Evolutionary conservation across 2,329 filamentous ascomycete species (phyloP).

Genomic region (Colletotrichum tropicale): DNA sequence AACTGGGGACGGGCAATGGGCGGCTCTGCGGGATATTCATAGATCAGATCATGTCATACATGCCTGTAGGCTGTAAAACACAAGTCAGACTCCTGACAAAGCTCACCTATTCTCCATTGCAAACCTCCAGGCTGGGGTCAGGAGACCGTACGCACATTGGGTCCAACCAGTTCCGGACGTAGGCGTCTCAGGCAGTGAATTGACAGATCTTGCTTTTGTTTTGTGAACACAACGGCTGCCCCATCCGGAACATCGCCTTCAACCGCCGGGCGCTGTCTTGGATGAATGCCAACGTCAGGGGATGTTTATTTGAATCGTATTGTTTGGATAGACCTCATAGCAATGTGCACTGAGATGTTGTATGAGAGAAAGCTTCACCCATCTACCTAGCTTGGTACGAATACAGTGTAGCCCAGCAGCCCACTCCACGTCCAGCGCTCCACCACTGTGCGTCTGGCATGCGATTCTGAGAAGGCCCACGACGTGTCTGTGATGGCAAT

Average conservation of each 20-base stretch:
- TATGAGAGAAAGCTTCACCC: not conserved
- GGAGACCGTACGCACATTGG: not conserved
- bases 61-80: not conserved
- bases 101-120: not conserved
- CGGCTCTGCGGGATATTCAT: not conserved
- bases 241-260: not conserved
- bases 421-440: not conserved
- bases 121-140: not conserved
- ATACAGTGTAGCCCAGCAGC: not conserved
- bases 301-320: not conserved
- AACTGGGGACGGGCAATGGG: not conserved
- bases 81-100: not conserved
- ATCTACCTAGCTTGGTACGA: not conserved
- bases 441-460: conserved; percentile 13
- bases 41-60: not conserved
- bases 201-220: not conserved
- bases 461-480: conserved; percentile 7
- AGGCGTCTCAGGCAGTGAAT: not conserved
- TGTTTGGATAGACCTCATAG: not conserved
- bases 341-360: not conserved
- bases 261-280: not conserved
- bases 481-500: conserved; percentile 20
- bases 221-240: not conserved
- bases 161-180: not conserved
- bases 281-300: not conserved